Conservation (phyloP, 345 rosid species). For the Eucalyptus pauciflora region DNA sequence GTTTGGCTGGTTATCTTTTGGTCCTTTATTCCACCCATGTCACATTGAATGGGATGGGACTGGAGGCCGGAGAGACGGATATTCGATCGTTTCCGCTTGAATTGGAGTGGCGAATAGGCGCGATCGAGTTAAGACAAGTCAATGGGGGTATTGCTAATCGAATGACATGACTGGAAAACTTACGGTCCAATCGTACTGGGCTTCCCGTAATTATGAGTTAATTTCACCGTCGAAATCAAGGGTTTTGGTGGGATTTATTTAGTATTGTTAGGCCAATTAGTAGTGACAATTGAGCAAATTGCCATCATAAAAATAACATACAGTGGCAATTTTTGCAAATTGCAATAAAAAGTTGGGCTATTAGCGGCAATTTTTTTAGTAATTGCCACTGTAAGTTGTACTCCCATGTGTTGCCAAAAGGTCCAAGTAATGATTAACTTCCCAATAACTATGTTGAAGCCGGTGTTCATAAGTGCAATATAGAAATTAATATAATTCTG, state of each 20-base stretch:
- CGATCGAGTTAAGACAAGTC: background rate
- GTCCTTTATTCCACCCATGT: background rate
- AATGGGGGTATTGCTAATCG: too few species aligned
- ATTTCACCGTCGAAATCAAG: background rate
- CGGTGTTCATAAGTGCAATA: background rate
- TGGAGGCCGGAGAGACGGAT: background rate
- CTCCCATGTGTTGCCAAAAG: background rate
- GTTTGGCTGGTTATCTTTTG: background rate
- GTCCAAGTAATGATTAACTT: background rate
- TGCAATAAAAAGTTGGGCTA: too few species aligned
- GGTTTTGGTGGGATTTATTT: background rate
- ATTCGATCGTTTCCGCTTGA: fast-evolving
- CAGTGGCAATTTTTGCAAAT: too few species aligned
- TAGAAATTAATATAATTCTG: background rate
- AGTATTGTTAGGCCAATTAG: background rate
- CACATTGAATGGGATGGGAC: background rate
- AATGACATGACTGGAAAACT: fast-evolving
- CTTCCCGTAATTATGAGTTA: fast-evolving
- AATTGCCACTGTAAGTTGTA: too few species aligned
- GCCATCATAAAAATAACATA: too few species aligned
- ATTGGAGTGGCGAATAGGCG: fast-evolving
- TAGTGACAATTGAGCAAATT: background rate
- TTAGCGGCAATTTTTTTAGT: too few species aligned
- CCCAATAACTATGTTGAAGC: background rate
- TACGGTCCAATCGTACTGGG: fast-evolving